Conservation (phyloP, 768 basidiomycete species). For the Psilocybe subaeruginosa region DNA sequence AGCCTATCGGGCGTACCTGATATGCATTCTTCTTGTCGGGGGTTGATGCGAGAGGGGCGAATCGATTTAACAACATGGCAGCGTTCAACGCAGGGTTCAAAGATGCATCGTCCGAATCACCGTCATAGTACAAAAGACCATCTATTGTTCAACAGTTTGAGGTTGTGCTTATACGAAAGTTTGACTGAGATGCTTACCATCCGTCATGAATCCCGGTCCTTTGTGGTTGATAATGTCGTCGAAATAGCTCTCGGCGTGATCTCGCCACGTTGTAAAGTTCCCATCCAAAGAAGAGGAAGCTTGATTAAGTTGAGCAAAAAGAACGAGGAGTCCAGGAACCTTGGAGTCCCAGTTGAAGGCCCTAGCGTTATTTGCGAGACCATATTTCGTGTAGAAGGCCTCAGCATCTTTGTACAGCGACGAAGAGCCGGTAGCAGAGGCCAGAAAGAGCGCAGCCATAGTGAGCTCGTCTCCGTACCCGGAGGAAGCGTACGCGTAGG, state of each 20-base stretch:
- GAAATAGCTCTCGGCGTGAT: conserved; percentile 73
- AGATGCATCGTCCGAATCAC: conserved; percentile 79
- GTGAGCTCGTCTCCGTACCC: conserved; percentile 74
- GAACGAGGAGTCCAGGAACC: conserved; percentile 71
- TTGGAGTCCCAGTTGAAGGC: conserved; percentile 93
- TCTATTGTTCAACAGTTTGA: conserved; percentile 42
- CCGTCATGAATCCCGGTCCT: conserved; percentile 59
- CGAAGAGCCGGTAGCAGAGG: conserved; percentile 68
- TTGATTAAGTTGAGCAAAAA: conserved; percentile 75
- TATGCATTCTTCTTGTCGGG: conserved; percentile 61
- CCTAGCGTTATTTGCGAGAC: conserved; percentile 50
- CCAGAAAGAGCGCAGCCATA: conserved; percentile 76
- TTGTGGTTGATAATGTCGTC: conserved; percentile 67
- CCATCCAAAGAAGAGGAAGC: conserved; percentile 54
- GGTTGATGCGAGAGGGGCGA: conserved; percentile 73
- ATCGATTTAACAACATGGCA: conserved; percentile 82
- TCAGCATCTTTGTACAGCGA: conserved; percentile 65
- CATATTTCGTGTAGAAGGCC: conserved; percentile 58
- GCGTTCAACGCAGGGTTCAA: conserved; percentile 88
- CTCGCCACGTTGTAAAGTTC: conserved; percentile 69
- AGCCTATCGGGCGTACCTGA: conserved; percentile 39
- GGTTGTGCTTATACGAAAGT: neutral
- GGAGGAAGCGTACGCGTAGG: conserved; percentile 70
- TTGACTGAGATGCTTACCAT: conserved; percentile 43
- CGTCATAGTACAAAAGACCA: conserved; percentile 80